A percentile compares a stretch with the other conserved stretches of the same genome.
Evolutionary conservation across 257 asterid genomes (phyloP).

Genomic region (Nicotiana knightiana): DNA sequence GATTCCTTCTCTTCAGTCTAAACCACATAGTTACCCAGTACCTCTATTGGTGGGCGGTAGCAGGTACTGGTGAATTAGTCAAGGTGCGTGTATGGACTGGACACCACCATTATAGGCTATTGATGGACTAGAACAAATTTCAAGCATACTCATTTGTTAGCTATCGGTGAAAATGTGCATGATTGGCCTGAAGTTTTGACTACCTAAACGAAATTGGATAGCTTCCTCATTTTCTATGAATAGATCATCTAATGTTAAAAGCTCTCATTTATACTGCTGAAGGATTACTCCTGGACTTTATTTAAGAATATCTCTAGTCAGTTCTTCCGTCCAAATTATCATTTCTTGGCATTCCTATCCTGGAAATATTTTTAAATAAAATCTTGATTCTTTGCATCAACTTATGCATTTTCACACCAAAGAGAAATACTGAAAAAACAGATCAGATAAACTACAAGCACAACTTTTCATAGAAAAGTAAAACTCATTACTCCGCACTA

Average conservation of each 20-base stretch:
- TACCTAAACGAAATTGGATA: background rate
- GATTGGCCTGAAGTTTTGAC: background rate
- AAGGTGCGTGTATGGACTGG: background rate
- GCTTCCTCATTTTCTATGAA: background rate
- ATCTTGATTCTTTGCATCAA: background rate
- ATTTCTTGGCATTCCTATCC: background rate
- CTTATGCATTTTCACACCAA: background rate
- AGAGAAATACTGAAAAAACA: background rate
- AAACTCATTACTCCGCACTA: background rate
- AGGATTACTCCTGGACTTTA: background rate
- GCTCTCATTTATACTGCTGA: background rate
- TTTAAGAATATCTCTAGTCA: background rate
- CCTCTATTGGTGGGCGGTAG: background rate
- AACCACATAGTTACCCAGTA: background rate
- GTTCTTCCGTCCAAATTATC: no score
- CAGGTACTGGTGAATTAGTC: background rate
- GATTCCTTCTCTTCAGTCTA: background rate
- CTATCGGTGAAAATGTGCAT: background rate
- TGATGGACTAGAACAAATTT: background rate
- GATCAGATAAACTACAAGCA: background rate
- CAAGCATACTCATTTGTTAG: background rate
- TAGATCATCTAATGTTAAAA: background rate
- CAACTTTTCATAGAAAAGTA: background rate
- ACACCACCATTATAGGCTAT: background rate
- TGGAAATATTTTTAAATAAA: no score